These are phyloP conservation scores for Sporothrix schenckii DNA, from an alignment of 2,329 filamentous ascomycete species.

Conservation along the genomic window DNA sequence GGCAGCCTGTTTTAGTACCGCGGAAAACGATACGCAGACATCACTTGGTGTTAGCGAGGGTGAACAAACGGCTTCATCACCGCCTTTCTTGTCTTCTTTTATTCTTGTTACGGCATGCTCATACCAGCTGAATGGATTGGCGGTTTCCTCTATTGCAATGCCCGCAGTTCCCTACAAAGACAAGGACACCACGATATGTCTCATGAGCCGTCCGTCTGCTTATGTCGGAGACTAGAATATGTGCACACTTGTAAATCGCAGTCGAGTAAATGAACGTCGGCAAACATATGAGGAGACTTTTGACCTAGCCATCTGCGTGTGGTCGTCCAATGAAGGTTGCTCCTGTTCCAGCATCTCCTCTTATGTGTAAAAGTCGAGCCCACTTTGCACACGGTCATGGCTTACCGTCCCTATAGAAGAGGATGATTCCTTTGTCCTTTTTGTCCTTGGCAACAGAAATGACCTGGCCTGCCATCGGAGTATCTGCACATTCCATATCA, in stretches of 20 bases:
- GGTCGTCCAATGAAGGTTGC: neutral
- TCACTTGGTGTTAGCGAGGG: neutral
- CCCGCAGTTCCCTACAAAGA: no score
- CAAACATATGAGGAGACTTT: no score
- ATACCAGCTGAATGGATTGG: neutral
- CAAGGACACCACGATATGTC: no score
- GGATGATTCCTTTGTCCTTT: neutral
- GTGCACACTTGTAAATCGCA: no score
- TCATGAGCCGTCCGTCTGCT: no score
- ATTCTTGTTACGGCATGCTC: neutral
- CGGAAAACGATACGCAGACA: conserved; percentile 21
- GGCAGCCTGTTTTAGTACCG: neutral
- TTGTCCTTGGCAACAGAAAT: neutral
- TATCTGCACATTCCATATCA: neutral
- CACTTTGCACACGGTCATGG: neutral
- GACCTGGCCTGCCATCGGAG: neutral
- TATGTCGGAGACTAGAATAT: no score
- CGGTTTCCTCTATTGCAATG: no score
- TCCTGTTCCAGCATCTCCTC: neutral
- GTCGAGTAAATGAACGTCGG: no score
- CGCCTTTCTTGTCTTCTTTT: neutral
- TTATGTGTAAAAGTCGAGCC: neutral
- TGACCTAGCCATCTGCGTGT: no score
- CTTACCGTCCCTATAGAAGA: neutral
- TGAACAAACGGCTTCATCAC: neutral